These are phyloP conservation scores for Geotrichum australiense DNA, from an alignment of 1,139 yeast species.

Conservation along the genomic window DNA sequence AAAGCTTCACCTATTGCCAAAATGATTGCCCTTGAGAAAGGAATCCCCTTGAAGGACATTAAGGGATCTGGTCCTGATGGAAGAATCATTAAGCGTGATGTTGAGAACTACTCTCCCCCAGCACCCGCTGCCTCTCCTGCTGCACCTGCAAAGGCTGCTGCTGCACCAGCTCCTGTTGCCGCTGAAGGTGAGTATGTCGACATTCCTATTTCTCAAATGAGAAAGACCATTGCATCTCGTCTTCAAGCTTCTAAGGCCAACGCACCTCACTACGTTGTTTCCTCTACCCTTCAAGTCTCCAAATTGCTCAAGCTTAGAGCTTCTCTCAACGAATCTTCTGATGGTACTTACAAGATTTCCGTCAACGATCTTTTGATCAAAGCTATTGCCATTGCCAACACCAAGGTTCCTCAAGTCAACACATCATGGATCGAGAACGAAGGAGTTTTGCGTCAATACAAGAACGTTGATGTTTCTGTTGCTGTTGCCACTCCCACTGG, in stretches of 20 bases:
- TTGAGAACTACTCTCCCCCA: conserved; percentile 53
- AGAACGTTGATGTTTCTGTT: conserved; percentile 90
- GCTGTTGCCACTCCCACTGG: conserved; percentile 99
- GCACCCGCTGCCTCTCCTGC: conserved; percentile 41
- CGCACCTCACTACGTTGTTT: conserved; percentile 88
- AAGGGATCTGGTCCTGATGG: conserved; percentile 95
- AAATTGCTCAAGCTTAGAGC: conserved; percentile 89
- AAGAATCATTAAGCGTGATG: conserved; percentile 85
- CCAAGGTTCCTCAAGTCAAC: conserved; percentile 89
- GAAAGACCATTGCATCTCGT: conserved; percentile 89
- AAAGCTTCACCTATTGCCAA: conserved; percentile 95
- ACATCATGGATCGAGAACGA: conserved; percentile 87
- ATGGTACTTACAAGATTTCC: conserved; percentile 84
- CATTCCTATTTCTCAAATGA: conserved; percentile 82
- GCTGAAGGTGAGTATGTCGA: conserved; percentile 63
- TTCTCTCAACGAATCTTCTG: conserved; percentile 76
- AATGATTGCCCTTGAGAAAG: conserved; percentile 86
- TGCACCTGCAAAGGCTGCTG: conserved; percentile 39
- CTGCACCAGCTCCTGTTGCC: conserved; percentile 46
- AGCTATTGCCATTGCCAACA: conserved; percentile 86
- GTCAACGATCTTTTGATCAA: conserved; percentile 91
- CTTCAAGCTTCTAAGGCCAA: conserved; percentile 76
- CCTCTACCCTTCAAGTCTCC: conserved; percentile 77
- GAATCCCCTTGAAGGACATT: conserved; percentile 75
- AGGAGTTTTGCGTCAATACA: conserved; percentile 87